Percentiles rank a stretch among this genome's conserved stretches.
Conservation (phyloP, 2,329 filamentous ascomycete species). For the Apiospora saccharicola region DNA sequence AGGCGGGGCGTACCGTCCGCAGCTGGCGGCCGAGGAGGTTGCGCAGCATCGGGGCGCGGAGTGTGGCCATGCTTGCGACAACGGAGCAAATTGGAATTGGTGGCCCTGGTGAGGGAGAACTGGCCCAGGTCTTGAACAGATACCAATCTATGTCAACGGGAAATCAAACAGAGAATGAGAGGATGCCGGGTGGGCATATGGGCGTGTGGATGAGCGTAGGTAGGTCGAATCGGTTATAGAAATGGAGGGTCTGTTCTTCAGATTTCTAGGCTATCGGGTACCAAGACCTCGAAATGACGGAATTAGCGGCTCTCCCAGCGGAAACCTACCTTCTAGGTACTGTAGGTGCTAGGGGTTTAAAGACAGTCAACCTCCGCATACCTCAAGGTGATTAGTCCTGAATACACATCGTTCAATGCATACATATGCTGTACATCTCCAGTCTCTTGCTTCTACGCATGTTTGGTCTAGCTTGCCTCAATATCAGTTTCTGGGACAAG, state of each 20-base stretch:
- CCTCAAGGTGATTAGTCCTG: too few relatives aligned
- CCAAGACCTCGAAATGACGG: conserved; percentile 13
- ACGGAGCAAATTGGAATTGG: neutral
- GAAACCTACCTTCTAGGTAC: neutral
- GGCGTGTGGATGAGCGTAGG: neutral
- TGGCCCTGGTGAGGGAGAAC: neutral
- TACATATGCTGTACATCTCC: neutral
- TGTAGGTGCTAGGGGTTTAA: too few relatives aligned
- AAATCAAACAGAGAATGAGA: neutral
- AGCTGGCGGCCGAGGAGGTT: conserved; percentile 48
- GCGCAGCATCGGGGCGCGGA: conserved; percentile 49
- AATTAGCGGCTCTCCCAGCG: conserved; percentile 5
- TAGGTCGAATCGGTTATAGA: neutral
- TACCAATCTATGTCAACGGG: neutral
- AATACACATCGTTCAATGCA: neutral
- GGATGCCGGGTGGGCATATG: neutral
- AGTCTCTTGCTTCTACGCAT: neutral
- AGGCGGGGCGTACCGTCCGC: conserved; percentile 40
- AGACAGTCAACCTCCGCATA: too few relatives aligned
- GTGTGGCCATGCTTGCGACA: neutral
- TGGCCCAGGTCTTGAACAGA: neutral
- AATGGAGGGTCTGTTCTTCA: neutral
- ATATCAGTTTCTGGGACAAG: neutral
- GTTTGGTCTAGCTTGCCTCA: neutral
- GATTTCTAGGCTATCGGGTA: conserved; percentile 14